Percentiles rank a stretch among this genome's conserved stretches.
These are phyloP conservation scores for Colletotrichum neosansevieriae DNA, from an alignment of 2,329 filamentous ascomycete species.

Conservation along the genomic window DNA sequence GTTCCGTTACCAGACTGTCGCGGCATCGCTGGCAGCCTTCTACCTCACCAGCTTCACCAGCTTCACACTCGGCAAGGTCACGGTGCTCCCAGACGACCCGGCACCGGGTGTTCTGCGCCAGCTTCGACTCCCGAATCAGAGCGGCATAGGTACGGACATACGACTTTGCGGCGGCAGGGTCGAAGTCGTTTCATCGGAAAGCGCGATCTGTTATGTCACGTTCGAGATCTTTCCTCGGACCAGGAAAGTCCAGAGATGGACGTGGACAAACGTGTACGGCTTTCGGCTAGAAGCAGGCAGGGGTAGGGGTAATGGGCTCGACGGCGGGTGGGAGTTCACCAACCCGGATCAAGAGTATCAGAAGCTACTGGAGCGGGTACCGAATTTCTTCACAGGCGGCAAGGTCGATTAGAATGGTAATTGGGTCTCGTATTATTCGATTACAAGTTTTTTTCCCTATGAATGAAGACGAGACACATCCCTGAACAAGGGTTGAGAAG, in stretches of 20 bases:
- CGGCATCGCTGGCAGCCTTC: not conserved
- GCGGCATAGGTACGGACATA: conserved; percentile 35
- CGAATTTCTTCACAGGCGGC: conserved; percentile 40
- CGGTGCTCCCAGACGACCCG: not conserved
- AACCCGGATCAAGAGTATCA: conserved; percentile 46
- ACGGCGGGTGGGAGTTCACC: conserved; percentile 42
- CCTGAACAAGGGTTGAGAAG: not conserved
- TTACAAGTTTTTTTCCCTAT: conserved; percentile 7
- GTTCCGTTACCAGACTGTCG: not conserved
- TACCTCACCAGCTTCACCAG: too few relatives aligned
- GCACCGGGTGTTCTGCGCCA: conserved; percentile 3
- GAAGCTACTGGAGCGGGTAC: conserved; percentile 42
- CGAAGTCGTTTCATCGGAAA: conserved; percentile 24
- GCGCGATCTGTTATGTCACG: conserved; percentile 28
- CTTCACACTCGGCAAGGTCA: conserved; percentile 2
- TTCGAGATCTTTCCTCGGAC: conserved; percentile 24
- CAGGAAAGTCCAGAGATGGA: conserved; percentile 6
- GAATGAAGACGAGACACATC: not conserved
- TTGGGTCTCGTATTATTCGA: conserved; percentile 1
- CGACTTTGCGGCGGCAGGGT: not conserved
- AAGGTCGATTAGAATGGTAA: not conserved
- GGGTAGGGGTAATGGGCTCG: conserved; percentile 38
- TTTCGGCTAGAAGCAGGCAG: conserved; percentile 11
- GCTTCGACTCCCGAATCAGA: conserved; percentile 27
- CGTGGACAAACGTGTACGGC: conserved; percentile 28